Percentiles rank a stretch among this genome's conserved stretches.
phyloP scores from a whole-genome alignment of 129 eudicot species.

The Logfia minima region DNA sequence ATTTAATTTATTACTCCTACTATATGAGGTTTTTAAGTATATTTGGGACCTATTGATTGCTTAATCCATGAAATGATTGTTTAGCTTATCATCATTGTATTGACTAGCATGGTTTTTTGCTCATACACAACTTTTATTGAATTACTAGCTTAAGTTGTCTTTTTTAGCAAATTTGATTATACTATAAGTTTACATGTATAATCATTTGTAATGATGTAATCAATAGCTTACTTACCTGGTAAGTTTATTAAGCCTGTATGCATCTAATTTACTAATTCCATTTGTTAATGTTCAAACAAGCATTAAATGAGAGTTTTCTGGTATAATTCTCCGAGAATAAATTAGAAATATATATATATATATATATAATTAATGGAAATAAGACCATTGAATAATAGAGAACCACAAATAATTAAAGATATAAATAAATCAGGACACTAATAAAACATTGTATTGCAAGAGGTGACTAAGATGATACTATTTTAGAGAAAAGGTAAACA shows the following conservation, averaged over 20 bases:
- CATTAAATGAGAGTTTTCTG: slow-evolving; percentile 10
- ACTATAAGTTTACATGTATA: too few species aligned
- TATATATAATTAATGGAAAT: too few species aligned
- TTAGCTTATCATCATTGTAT: neutral
- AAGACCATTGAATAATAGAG: too few species aligned
- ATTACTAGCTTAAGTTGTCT: slow-evolving; percentile 7
- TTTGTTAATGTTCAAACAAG: neutral
- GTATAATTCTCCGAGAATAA: neutral
- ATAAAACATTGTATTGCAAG: neutral
- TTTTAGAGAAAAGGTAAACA: too few species aligned
- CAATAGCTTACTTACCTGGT: too few species aligned
- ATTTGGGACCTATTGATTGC: slow-evolving; percentile 5
- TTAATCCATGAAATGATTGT: neutral
- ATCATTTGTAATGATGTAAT: too few species aligned
- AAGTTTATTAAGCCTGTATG: neutral
- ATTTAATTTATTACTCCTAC: neutral
- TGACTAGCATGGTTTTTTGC: neutral
- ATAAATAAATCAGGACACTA: too few species aligned
- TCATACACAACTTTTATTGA: neutral
- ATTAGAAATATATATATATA: neutral
- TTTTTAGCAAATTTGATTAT: slow-evolving; percentile 6
- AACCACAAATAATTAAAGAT: too few species aligned
- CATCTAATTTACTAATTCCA: neutral
- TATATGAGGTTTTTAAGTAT: neutral
- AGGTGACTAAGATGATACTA: too few species aligned